Evolutionary conservation across 352 stramenopile species (phyloP), one percentile per base, ranked within the genome.

Genomic region (Nothophytophthora sp.): DNA sequence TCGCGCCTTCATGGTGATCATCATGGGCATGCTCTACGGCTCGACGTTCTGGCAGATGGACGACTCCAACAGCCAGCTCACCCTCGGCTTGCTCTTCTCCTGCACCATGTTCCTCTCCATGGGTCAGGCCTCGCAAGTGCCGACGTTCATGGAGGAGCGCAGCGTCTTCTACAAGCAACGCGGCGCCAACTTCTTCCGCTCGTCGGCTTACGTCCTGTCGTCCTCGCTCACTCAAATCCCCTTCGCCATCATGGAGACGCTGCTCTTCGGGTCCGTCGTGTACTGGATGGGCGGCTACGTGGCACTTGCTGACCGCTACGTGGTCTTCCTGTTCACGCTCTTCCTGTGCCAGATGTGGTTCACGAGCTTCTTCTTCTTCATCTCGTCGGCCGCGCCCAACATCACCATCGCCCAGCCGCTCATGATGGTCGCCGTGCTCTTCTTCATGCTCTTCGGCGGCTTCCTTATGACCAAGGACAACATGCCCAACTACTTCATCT

Each of bases 201-300:
- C 88, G 9, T 83, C 73, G 1, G 73, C 81, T n/a, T 97, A 96
- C 50, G 77, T 96, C 23, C 40, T 96, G 25, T 78, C 73, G 1
- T 70, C 47, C 7, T 78, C 60, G 2, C 22, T 87, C 27, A 66
- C 72, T 12, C 64, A 76, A 45, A 55, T 87, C 24, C 66, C 79
- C 40, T 66, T 89, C 45, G 53, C 53, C 50, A 19, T 88, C 3
- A 33, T 92, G 22, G 86, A 96, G 69, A 85, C 81, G 0, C 34
- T 95, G 13, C 39, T 94, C 4, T 97, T 96, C 64, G 87, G 86
- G 20, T 83, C 71, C 3, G 66, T 96, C 25, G 58, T 95, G 1
- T 97, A 97, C 61, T 97, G 82, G 73, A 87, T 97, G 58, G 74
- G 90, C 41, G 90, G 88, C 10, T 86, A 96, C 37, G 72, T 82